Evolutionary conservation across 1,284 basidiomycete species (phyloP).

Genomic region (Coniferiporia sulphurascens): DNA sequence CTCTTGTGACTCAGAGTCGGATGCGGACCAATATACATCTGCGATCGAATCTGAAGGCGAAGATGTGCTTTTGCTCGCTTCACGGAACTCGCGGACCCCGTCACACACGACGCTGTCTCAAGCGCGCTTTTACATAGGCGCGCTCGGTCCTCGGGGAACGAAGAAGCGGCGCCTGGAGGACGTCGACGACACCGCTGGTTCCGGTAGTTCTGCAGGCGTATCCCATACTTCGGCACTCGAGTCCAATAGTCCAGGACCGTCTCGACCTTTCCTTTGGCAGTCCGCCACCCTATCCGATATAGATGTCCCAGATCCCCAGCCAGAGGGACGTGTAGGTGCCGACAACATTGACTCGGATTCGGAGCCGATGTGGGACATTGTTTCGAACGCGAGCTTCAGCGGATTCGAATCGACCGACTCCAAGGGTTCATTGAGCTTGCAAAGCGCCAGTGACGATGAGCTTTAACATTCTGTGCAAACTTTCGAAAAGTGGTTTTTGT

Average conservation of each 20-base stretch:
- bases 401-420: neutral
- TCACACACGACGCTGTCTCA: neutral
- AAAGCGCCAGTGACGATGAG: conserved; percentile 2
- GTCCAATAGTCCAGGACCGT: neutral
- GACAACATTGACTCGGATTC: neutral
- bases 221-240: neutral
- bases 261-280: neutral
- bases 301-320: neutral
- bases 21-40: conserved; percentile 3
- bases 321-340: neutral
- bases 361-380: conserved; percentile 5
- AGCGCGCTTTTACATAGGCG: neutral
- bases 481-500: neutral
- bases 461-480: neutral
- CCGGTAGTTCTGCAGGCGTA: neutral
- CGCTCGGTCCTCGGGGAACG: neutral
- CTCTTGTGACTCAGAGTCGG: neutral
- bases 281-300: neutral
- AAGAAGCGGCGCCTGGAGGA: neutral
- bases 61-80: neutral
- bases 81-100: neutral
- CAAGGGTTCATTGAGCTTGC: conserved; percentile 3
- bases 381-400: neutral
- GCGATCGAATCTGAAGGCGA: neutral
- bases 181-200: neutral